Percentiles rank a stretch among this genome's conserved stretches.
phyloP scores from a whole-genome alignment of 2,329 filamentous ascomycete genomes.

The Colletotrichum sojae region DNA sequence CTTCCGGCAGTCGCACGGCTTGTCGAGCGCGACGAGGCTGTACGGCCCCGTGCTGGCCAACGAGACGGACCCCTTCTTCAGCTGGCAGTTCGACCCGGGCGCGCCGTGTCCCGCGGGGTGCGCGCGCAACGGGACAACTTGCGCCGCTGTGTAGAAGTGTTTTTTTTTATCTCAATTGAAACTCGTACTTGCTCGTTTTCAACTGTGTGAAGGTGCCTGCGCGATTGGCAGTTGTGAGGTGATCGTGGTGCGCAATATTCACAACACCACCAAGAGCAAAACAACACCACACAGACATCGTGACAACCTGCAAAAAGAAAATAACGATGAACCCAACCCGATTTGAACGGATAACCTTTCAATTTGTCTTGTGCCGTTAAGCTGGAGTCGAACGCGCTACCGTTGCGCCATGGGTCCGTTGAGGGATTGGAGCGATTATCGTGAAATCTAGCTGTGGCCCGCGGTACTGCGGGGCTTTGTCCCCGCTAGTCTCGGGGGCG shows the following conservation, averaged over 20 bases:
- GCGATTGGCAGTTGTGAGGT: not conserved
- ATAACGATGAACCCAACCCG: slow-evolving; percentile 17
- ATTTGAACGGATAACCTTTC: slow-evolving; percentile 35
- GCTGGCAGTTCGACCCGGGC: slow-evolving; percentile 64
- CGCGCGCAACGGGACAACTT: slow-evolving; percentile 15
- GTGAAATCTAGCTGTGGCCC: not conserved
- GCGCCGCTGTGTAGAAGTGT: not conserved
- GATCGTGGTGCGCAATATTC: not conserved
- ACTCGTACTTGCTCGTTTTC: not conserved
- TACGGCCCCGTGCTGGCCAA: slow-evolving; percentile 62
- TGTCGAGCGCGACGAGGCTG: slow-evolving; percentile 54
- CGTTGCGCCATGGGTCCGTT: slow-evolving; percentile 25
- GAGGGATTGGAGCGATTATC: not conserved
- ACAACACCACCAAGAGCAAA: too few relatives aligned
- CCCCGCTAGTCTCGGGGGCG: not conserved
- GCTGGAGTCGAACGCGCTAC: slow-evolving; percentile 36
- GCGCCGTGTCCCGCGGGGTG: slow-evolving; percentile 36
- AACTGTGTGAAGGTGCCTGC: not conserved
- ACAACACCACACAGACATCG: too few relatives aligned
- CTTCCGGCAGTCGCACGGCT: slow-evolving; percentile 57
- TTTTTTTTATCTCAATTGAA: too few relatives aligned
- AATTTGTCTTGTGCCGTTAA: too few relatives aligned
- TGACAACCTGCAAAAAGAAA: not conserved
- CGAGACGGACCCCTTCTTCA: slow-evolving; percentile 68
- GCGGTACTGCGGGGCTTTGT: too few relatives aligned